These are phyloP conservation scores for Tylopilus plumbeoviolaceoides DNA, from an alignment of 768 basidiomycete genomes.

Conservation along the genomic window DNA sequence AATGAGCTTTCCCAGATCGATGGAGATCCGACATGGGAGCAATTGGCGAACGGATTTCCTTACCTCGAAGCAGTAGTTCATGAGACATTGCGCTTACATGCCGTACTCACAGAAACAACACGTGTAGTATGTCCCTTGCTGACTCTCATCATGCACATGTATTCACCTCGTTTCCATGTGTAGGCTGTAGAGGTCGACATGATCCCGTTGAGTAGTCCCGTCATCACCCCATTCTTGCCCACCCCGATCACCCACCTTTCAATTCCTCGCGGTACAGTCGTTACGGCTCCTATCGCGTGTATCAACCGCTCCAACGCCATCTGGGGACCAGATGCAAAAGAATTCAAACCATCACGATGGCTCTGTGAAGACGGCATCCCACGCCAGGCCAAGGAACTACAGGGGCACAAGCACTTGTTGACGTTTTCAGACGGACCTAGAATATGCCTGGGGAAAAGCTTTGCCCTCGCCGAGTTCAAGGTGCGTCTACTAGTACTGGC, in stretches of 20 bases:
- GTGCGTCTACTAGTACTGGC: not conserved
- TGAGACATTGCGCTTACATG: conserved; percentile 43
- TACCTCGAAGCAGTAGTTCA: conserved; percentile 52
- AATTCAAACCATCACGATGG: conserved; percentile 65
- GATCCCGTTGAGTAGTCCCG: conserved; percentile 49
- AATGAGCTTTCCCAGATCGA: conserved; percentile 43
- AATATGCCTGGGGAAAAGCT: too few relatives aligned
- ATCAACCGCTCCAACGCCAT: conserved; percentile 49
- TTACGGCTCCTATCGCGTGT: conserved; percentile 41
- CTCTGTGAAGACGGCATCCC: conserved; percentile 32
- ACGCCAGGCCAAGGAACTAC: conserved; percentile 31
- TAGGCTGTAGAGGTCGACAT: conserved; percentile 52
- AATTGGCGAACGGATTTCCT: conserved; percentile 45
- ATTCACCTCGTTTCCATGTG: conserved; percentile 6
- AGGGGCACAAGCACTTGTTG: conserved; percentile 26
- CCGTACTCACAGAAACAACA: conserved; percentile 28
- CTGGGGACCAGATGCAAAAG: conserved; percentile 59
- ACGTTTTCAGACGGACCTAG: conserved; percentile 20
- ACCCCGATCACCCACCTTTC: too few relatives aligned
- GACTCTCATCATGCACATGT: not conserved
- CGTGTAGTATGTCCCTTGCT: conserved; percentile 6
- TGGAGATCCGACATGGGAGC: conserved; percentile 52
- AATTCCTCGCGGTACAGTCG: conserved; percentile 37
- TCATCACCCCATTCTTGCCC: conserved; percentile 27
- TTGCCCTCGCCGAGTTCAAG: not conserved